Evolutionary conservation across 2,329 filamentous ascomycete genomes (phyloP), one percentile per base, ranked within the genome.

Genomic region (Arthrobotrys pseudoclavata): DNA sequence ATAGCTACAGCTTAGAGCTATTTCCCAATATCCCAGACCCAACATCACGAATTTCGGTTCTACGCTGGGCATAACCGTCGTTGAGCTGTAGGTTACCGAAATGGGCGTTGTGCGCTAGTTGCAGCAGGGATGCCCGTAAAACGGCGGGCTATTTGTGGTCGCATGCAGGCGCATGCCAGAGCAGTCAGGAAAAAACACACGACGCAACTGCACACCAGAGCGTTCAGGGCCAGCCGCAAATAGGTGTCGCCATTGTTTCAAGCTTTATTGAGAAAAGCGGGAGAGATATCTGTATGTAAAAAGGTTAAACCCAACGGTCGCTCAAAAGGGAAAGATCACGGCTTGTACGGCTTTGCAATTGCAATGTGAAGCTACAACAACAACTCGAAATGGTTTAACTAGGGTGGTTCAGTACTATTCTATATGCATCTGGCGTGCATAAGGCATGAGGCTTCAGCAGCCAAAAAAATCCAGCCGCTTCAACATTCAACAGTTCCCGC

Each of bases 151-250:
- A 31, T 53, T 1, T 34, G 26, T 7, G 18, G 53, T 26, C 18
- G 61, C 48, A n/a, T 40, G 61, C 45, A 66, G 45, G 26, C 52
- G 61, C 61, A 50, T 3, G 45, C 45, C 61, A 52, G 26, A 37
- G 61, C 61, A 52, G 26, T 52, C 61, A 31, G 55, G 29, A 18
- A 13, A 22, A 57, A 57, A 22, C 18, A n/a, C n/a, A 22, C 12
- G n/a, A 13, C 12, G 15, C 18, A 15, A 29, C n/a, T 42, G 55
- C 55, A 60, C 55, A 42, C 34, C 55, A 60, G 20, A 60, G 55
- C 55, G 42, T 22, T 57, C 52, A 29, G 55, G 18, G 12, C 18
- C 31, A 31, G 26, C 24, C 22, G 2, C 15, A n/a, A 10, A 24
- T 13, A n/a, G n/a, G 26, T 60, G 5, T 60, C 55, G 10, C 20